Conservation (phyloP, 1,139 yeast genomes). For the Saccharomyces hybrid region DNA sequence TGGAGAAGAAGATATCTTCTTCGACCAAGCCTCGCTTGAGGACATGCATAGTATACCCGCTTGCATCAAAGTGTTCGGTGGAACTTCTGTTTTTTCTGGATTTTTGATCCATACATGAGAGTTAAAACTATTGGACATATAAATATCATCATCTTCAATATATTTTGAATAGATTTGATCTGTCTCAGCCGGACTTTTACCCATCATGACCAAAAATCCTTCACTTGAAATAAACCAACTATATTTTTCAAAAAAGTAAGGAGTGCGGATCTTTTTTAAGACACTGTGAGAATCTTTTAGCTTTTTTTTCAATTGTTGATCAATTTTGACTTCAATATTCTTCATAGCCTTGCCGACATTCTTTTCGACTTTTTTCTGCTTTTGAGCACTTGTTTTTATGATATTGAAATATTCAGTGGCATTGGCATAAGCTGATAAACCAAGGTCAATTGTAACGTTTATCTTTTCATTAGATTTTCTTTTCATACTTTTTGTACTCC, state of each 20-base stretch:
- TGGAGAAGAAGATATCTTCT: conserved; percentile 70
- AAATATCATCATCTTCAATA: conserved; percentile 61
- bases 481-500: conserved; percentile 14
- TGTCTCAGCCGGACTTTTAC: conserved; percentile 77
- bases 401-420: conserved; percentile 80
- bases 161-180: conserved; percentile 77
- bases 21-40: conserved; percentile 87
- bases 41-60: conserved; percentile 82
- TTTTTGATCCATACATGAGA: conserved; percentile 72
- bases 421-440: conserved; percentile 78
- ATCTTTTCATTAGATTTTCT: conserved; percentile 27
- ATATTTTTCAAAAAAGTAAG: conserved; percentile 90
- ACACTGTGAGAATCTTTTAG: conserved; percentile 59
- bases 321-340: conserved; percentile 76
- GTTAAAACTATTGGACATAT: conserved; percentile 73
- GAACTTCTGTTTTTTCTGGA: conserved; percentile 44
- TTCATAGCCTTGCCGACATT: conserved; percentile 73
- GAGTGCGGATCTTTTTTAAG: conserved; percentile 59
- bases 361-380: conserved; percentile 74
- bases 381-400: conserved; percentile 67
- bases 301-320: conserved; percentile 59
- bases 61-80: conserved; percentile 82
- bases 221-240: conserved; percentile 89
- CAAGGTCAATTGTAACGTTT: conserved; percentile 60
- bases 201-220: conserved; percentile 80